Base-by-base conservation (phyloP, 2,329 filamentous ascomycete genomes). In the Aspergillus cejpii region DNA sequence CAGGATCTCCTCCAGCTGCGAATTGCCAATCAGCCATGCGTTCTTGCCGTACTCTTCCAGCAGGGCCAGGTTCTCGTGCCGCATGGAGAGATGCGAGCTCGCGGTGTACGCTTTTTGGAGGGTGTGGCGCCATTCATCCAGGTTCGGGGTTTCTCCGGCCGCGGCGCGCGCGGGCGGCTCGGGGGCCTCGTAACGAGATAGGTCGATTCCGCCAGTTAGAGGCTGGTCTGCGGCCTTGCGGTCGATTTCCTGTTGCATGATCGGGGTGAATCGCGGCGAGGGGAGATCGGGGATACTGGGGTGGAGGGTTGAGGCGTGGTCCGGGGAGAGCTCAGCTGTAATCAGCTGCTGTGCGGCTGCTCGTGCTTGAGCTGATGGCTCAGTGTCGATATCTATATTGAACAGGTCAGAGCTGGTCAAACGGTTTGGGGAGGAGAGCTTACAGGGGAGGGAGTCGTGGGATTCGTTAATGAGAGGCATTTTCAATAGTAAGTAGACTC, bases 21-120 rank as follows among this genome's bases (percentile, higher is more conserved):
- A 80, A 66, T 98, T 98, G 5, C 80, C 80, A 6, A 94, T 77
- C 44, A 98, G 74, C 91, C 92, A 97, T 7, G 87, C 84, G 65
- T 95, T 95, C 69, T 87, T 87, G 54, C 91, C 92, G 66, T 83
- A 83, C 40, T 76, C 76, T 58, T 92, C 86, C 15, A 95, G 78
- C n/a, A 95, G 75, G 1, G 74, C 71, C 14, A 95, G 78, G 66
- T 83, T 80, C 34, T 76, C 74, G 40, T 76, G 66, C 20, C 80
- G 71, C 40, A 69, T 70, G 2, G 72, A 66, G 17, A 85, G 69
- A 61, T 84, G 82, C 3, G 76, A 73, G 31, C 74, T 74, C 40
- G 75, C 75, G 0, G 74, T 74, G 61, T 82, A 81, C 17, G 80
- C 78, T 52, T 72, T 71, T 41, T 71, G 70, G 38, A 83, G 62